phyloP scores from a whole-genome alignment of 2,329 filamentous ascomycete species.

The Paraphoma sp. region DNA sequence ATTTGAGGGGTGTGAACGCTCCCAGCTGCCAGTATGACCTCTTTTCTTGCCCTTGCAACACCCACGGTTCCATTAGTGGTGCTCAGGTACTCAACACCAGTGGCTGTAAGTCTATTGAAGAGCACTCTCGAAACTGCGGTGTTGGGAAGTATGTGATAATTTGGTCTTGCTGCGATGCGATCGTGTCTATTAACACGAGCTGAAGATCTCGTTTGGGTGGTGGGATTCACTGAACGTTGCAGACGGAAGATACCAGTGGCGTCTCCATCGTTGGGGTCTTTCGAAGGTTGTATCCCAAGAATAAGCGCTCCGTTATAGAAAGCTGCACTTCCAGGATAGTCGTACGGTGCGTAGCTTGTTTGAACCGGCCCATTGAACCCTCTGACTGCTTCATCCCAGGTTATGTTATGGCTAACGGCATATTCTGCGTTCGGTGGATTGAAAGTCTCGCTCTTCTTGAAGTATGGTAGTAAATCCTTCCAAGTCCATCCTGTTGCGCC shows the following conservation, averaged over 20 bases:
- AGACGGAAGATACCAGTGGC: conserved; percentile 42
- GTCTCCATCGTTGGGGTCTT: conserved; percentile 28
- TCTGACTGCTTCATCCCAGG: conserved; percentile 25
- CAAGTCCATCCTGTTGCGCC: conserved; percentile 66
- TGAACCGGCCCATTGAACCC: conserved; percentile 30
- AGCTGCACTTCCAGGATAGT: conserved; percentile 31
- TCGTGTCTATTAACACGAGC: conserved; percentile 42
- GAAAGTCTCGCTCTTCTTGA: conserved; percentile 41
- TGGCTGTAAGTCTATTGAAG: conserved; percentile 19
- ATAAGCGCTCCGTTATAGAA: conserved; percentile 23
- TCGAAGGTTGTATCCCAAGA: conserved; percentile 17
- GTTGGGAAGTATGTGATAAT: conserved; percentile 37
- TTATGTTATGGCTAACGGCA: conserved; percentile 24
- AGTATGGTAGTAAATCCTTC: conserved; percentile 52
- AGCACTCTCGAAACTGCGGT: conserved; percentile 23
- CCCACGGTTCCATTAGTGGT: conserved; percentile 3
- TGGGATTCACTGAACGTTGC: conserved; percentile 32
- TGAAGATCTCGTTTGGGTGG: conserved; percentile 35
- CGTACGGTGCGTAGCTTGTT: conserved; percentile 29
- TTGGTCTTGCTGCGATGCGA: conserved; percentile 30
- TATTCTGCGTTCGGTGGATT: conserved; percentile 17
- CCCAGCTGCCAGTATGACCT: conserved; percentile 66
- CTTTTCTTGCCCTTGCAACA: conserved; percentile 36
- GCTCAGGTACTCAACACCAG: conserved; percentile 25
- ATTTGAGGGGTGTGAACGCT: conserved; percentile 66